These are phyloP conservation scores for Phialocephala sp. DNA, from an alignment of 2,329 filamentous ascomycete species.

Conservation along the genomic window DNA sequence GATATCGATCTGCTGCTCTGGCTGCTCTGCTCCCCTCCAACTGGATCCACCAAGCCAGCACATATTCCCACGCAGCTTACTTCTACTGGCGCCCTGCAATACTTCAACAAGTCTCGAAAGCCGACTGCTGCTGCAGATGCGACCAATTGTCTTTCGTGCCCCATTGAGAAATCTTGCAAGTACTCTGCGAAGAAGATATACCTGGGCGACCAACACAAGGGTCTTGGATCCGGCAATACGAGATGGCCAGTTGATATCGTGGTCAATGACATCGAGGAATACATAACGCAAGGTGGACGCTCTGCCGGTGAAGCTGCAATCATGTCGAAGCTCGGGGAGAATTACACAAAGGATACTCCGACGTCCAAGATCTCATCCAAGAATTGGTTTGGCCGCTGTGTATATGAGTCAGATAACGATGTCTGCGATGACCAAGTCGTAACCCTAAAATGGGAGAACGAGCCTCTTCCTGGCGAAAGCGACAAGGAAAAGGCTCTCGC, in stretches of 20 bases:
- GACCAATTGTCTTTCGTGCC: constrained; percentile 87
- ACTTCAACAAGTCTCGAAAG: constrained; percentile 79
- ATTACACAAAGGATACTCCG: constrained; percentile 59
- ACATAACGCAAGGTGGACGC: constrained; percentile 52
- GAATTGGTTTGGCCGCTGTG: constrained; percentile 92
- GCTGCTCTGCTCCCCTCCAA: constrained; percentile 74
- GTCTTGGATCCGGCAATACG: constrained; percentile 68
- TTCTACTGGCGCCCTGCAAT: constrained; percentile 77
- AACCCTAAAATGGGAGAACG: constrained; percentile 85
- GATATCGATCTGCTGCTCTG: constrained; percentile 94
- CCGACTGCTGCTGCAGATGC: constrained; percentile 74
- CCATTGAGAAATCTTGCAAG: constrained; percentile 75
- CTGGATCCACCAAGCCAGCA: constrained; percentile 49
- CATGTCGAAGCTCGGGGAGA: constrained; percentile 48
- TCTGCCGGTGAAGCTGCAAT: constrained; percentile 56
- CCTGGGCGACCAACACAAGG: constrained; percentile 54
- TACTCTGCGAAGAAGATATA: constrained; percentile 83
- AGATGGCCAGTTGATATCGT: constrained; percentile 89
- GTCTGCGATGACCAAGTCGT: constrained; percentile 94
- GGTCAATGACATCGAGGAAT: constrained; percentile 89
- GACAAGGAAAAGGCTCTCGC: constrained; percentile 32
- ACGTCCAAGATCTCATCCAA: constrained; percentile 53
- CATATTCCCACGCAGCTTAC: constrained; percentile 80
- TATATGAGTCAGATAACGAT: constrained; percentile 91
- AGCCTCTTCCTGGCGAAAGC: constrained; percentile 48